Conservation (phyloP, 768 basidiomycete genomes). For the Leccinellum luteum region DNA sequence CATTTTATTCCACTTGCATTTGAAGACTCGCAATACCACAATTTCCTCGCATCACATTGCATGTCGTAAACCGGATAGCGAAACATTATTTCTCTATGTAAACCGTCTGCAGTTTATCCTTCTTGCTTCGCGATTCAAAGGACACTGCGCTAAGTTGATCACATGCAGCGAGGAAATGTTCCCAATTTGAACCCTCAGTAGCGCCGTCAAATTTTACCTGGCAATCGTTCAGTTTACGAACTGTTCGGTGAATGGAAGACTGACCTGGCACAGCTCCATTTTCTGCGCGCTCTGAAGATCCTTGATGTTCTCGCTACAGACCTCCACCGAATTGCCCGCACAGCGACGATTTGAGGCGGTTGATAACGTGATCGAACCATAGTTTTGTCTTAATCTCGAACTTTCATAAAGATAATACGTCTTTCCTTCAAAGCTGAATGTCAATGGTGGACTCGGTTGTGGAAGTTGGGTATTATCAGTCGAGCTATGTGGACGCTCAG, state of each 20-base stretch:
- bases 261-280: conserved; percentile 53
- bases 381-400: conserved; percentile 47
- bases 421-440: conserved; percentile 34
- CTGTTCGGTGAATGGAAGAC: conserved; percentile 7
- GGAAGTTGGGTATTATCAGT: conserved; percentile 19
- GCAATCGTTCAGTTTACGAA: neutral
- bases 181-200: conserved; percentile 43
- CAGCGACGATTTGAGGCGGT: conserved; percentile 2
- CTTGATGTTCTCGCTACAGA: conserved; percentile 45
- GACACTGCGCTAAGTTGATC: conserved; percentile 39
- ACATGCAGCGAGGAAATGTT: conserved; percentile 40
- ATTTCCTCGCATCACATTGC: neutral
- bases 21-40: neutral
- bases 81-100: conserved; percentile 10
- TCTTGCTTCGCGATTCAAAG: conserved; percentile 27
- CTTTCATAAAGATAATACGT: conserved; percentile 48
- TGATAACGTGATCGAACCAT: conserved; percentile 21
- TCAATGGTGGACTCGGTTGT: conserved; percentile 50
- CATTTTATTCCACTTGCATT: neutral
- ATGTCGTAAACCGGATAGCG: neutral
- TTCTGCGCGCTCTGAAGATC: conserved; percentile 57
- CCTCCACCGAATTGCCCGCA: conserved; percentile 5
- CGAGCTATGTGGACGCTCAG: conserved; percentile 32
- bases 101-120: conserved; percentile 4
- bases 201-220: conserved; percentile 48